Base-by-base conservation (phyloP, 106 monocot genomes). In the Allium cepa region DNA sequence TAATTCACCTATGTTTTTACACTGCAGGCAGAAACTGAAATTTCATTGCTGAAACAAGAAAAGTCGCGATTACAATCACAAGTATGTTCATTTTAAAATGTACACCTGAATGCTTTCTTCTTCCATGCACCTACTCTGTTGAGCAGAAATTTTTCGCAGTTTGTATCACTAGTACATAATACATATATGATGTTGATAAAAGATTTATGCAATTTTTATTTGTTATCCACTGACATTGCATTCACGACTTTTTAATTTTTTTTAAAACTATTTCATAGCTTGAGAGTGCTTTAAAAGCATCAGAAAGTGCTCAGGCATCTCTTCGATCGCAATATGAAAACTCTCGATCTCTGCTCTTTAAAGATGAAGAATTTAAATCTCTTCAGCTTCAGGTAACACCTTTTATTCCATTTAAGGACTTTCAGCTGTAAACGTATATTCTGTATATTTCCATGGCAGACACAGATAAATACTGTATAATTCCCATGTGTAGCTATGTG, bases 281-380 rank as follows among this genome's bases (percentile, higher is more conserved):
- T 70, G 92, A 97, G 36, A 72, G 64, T 69, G 86, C 92, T 75
- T 26, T 80, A 16, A 97, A 78, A 73, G 76, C 88, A 52, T 75
- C 85, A n/a, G 83, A 90, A 74, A 77, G 75, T 69, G 82, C 82
- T 53, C 87, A 99, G 71, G 64, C 78, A 58, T 68, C 81, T 58
- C 79, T 99, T 60, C 79, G 68, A 50, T 77, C 82, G 46, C 80
- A 90, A 50, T 62, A 71, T 75, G 89, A 89, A 75, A 87, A 70
- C 72, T 72, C 80, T 13, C 76, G 65, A 72, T 52, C 69, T 63
- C 62, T 66, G n/a, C 53, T 82, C 49, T 80, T 83, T 13, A 81
- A 89, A 56, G 84, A 97, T 75, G 97, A 97, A 27, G 92, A 97
- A 48, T 92, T 84, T 71, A 92, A 92, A 59, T 84, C 97, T 68